A percentile compares a stretch with the other conserved stretches of the same genome.
phyloP scores from a whole-genome alignment of 108 stramenopile species.

The Fistulifera pelliculosa region DNA sequence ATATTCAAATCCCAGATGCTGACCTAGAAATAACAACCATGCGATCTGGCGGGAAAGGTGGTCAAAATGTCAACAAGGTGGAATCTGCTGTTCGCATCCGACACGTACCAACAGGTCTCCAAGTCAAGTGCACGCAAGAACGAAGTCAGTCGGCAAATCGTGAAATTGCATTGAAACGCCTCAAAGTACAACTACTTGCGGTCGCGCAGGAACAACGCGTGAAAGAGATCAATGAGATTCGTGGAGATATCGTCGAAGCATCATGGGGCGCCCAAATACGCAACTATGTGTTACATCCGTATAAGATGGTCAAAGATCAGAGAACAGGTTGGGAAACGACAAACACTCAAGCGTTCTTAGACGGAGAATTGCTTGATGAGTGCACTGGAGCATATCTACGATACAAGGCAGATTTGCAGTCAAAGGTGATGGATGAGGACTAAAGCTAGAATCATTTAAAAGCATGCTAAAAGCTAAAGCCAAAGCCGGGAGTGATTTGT shows the following conservation, averaged over 20 bases:
- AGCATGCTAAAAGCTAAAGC: no score
- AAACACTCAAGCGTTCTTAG: constrained; percentile 73
- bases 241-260: constrained; percentile 79
- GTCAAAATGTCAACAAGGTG: constrained; percentile 99
- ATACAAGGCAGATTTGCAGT: constrained; percentile 20
- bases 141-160: constrained; percentile 87
- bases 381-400: constrained; percentile 61
- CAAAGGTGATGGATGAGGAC: no score
- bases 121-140: constrained; percentile 90
- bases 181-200: constrained; percentile 79
- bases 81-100: constrained; percentile 93
- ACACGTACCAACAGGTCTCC: constrained; percentile 93
- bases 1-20: constrained; percentile 65
- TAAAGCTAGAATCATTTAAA: no score
- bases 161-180: constrained; percentile 72
- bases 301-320: constrained; percentile 95
- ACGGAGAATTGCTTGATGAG: constrained; percentile 61
- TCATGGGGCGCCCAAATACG: constrained; percentile 94
- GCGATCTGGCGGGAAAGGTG: constrained; percentile 89
- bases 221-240: constrained; percentile 55
- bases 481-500: no score
- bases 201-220: constrained; percentile 65
- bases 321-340: constrained; percentile 81
- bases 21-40: constrained; percentile 84
- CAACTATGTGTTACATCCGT: constrained; percentile 96